phyloP scores from a whole-genome alignment of 2,329 filamentous ascomycete species.

The Apiospora marii region DNA sequence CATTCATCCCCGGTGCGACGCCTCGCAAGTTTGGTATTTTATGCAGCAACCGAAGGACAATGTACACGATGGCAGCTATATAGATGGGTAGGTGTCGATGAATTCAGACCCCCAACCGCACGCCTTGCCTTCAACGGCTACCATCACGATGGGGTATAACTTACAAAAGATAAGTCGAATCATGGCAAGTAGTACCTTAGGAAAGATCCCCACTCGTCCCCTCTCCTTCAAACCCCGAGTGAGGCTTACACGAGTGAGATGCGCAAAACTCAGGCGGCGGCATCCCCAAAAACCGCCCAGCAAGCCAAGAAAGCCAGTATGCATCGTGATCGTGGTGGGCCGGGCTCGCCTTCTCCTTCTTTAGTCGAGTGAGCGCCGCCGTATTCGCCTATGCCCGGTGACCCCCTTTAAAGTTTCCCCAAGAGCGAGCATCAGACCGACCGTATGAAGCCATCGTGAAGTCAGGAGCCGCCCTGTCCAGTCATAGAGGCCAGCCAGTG shows the following conservation, averaged over 20 bases:
- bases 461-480: neutral
- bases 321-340: neutral
- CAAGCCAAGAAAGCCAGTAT: constrained; percentile 7
- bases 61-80: neutral
- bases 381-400: neutral
- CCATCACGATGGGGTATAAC: neutral
- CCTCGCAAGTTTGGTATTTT: neutral
- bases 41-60: neutral
- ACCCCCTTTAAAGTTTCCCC: neutral
- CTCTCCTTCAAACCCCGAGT: neutral
- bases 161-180: neutral
- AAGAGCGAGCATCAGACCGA: neutral
- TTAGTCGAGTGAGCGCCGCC: neutral
- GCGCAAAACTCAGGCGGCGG: neutral
- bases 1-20: neutral
- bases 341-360: neutral
- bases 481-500: neutral
- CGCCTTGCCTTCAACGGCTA: neutral
- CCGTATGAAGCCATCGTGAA: constrained; percentile 10
- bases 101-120: neutral
- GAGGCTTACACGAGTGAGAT: neutral
- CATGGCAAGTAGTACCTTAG: neutral
- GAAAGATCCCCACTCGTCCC: neutral
- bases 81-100: neutral
- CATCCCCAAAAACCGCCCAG: neutral